Base-by-base conservation (phyloP, 177 flowering plant species). In the Telopea speciosissima region DNA sequence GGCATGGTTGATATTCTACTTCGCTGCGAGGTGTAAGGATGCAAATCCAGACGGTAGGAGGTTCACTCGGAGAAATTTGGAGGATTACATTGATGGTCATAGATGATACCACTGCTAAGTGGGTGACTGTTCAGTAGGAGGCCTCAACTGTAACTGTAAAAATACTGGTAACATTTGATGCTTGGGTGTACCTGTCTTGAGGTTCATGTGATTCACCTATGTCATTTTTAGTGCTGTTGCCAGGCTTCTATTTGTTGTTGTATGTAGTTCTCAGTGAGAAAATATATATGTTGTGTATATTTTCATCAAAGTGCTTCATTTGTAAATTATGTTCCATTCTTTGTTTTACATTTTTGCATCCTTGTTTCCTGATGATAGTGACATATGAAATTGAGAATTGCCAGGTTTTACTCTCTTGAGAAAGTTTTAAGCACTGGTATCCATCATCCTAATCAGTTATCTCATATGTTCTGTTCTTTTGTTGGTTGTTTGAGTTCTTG, bases 1-100 rank as follows among this genome's bases (percentile, higher is more conserved):
- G 70, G 97, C 85, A 70, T 96, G 99, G 98, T 70, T 93, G 76
- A 68, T 88, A 42, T 90, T 82, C 73, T 95, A 89, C 83, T 86
- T 91, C 67, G 89, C 88, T 0, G 90, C 87, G 0, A 87, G 85
- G 80, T 81, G 81, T 81, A 90, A 76, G 77, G 95, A 84, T 78
- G 89, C 85, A 23, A 62, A 77, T 74, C 68, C 78, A 10, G 81
- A 78, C 26, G 93, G 96, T 14, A 82, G 90, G 78, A 78, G 86
- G 69, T 93, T 90, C 75, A 90, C 89, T 17, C 70, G 79, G 72
- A 87, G 92, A 77, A 97, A 92, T 49, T 78, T 94, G 79, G 97
- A 89, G 71, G 87, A 84, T 24, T 79, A 80, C 73, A 63, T 89
- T 63, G 82, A 86, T 65, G 89, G 82, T 21, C 80, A 80, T 42